Conservation (phyloP, 2,329 filamentous ascomycete species). For the Monosporascus sp. region DNA sequence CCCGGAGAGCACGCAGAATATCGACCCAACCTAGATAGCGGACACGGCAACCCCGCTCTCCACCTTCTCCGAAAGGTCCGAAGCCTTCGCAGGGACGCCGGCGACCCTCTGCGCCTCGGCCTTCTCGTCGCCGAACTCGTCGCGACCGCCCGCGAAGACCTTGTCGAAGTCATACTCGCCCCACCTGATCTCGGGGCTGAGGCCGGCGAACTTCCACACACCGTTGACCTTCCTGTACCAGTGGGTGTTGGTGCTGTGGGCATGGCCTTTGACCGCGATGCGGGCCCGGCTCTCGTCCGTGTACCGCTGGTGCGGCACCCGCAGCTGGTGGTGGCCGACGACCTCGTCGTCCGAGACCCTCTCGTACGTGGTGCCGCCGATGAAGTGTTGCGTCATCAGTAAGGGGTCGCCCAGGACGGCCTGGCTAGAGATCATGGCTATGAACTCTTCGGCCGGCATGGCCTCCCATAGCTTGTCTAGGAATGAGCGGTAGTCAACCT, state of each 20-base stretch:
- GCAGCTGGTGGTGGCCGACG: conserved; percentile 55
- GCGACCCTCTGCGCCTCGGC: conserved; percentile 9
- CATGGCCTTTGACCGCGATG: conserved; percentile 55
- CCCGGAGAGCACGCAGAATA: not conserved
- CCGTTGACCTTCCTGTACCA: conserved; percentile 53
- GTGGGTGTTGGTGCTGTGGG: conserved; percentile 51
- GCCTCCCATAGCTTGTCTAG: conserved; percentile 49
- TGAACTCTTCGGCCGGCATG: conserved; percentile 55
- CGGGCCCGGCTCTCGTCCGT: conserved; percentile 39
- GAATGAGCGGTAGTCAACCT: conserved; percentile 61
- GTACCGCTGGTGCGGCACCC: conserved; percentile 58
- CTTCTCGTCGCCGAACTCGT: conserved; percentile 28
- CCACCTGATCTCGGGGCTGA: conserved; percentile 51
- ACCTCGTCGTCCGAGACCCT: conserved; percentile 52
- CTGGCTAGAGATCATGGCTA: conserved; percentile 51
- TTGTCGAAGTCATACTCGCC: conserved; percentile 52
- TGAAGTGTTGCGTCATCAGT: conserved; percentile 60
- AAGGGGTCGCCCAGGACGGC: conserved; percentile 55
- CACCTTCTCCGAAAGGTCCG: conserved; percentile 6
- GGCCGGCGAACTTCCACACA: conserved; percentile 57
- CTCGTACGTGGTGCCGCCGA: conserved; percentile 54
- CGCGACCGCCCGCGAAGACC: conserved; percentile 40
- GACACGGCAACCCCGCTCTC: conserved; percentile 23
- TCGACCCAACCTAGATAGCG: not conserved
- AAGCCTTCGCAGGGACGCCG: conserved; percentile 10